Conservation (phyloP, 495 filamentous ascomycete genomes). For the Astrothelium macrocarpum region DNA sequence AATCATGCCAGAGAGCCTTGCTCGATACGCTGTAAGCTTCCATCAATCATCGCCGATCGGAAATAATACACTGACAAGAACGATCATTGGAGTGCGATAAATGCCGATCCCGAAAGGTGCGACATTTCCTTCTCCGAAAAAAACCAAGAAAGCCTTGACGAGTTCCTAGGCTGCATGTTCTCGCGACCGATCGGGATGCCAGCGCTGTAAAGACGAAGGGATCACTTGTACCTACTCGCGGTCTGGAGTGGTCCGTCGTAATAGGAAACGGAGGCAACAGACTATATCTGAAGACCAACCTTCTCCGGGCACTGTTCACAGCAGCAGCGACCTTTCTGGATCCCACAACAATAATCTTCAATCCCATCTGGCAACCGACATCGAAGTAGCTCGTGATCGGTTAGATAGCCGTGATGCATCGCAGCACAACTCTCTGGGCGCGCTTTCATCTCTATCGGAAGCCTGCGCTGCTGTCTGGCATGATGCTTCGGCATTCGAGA, state of each 20-base stretch:
- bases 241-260: conserved; percentile 8
- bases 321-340: not conserved
- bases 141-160: too few species aligned
- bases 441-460: conserved; percentile 7
- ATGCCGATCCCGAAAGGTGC: conserved; percentile 12
- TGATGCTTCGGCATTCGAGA: not conserved
- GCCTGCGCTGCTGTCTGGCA: conserved; percentile 8
- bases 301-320: not conserved
- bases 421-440: not conserved
- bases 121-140: not conserved
- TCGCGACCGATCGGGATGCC: conserved; percentile 7
- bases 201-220: conserved; percentile 9
- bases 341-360: not conserved
- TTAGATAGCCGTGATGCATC: not conserved
- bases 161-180: conserved; percentile 6
- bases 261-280: conserved; percentile 10
- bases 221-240: conserved; percentile 14
- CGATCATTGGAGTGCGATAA: conserved; percentile 14
- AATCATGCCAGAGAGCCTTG: not conserved
- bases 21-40: not conserved
- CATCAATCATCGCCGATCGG: not conserved
- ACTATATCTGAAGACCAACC: not conserved
- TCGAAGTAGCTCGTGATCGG: conserved; percentile 1
- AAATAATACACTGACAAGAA: not conserved
- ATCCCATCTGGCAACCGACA: not conserved